Evolutionary conservation across 2,329 filamentous ascomycete species (phyloP).

Genomic region (Penicillium sclerotigenum): DNA sequence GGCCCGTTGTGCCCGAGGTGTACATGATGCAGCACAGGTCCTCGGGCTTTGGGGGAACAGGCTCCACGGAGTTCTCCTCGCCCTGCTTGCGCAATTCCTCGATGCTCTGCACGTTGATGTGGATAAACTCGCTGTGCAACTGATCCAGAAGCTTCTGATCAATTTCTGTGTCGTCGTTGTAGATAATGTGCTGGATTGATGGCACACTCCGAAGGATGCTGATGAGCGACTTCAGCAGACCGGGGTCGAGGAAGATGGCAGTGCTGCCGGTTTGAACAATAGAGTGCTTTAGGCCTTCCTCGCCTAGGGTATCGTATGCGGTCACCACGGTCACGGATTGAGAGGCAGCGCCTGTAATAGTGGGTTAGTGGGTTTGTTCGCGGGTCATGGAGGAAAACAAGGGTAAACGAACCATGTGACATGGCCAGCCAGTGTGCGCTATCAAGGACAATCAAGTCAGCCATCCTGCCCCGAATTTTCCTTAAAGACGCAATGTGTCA

Average conservation of each 20-base stretch:
- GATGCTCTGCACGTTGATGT: conserved; percentile 55
- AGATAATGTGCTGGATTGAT: conserved; percentile 57
- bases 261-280: conserved; percentile 75
- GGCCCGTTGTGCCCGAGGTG: conserved; percentile 85
- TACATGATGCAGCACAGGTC: conserved; percentile 79
- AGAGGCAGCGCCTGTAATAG: conserved; percentile 58
- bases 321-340: conserved; percentile 92
- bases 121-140: conserved; percentile 52
- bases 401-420: conserved; percentile 59
- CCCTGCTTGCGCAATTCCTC: conserved; percentile 54
- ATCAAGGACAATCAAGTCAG: conserved; percentile 14
- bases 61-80: conserved; percentile 66
- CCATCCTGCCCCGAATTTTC: background rate
- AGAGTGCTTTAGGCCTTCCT: conserved; percentile 80
- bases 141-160: conserved; percentile 54
- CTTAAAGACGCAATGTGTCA: conserved; percentile 3
- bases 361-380: background rate
- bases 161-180: conserved; percentile 54
- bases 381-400: background rate
- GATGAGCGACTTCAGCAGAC: conserved; percentile 63
- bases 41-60: conserved; percentile 67
- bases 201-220: conserved; percentile 55
- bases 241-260: conserved; percentile 83
- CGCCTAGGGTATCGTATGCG: conserved; percentile 87
- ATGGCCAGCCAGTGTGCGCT: conserved; percentile 80